These are phyloP conservation scores for Fusarium guadeloupense DNA, from an alignment of 2,329 filamentous ascomycete genomes.

Conservation along the genomic window DNA sequence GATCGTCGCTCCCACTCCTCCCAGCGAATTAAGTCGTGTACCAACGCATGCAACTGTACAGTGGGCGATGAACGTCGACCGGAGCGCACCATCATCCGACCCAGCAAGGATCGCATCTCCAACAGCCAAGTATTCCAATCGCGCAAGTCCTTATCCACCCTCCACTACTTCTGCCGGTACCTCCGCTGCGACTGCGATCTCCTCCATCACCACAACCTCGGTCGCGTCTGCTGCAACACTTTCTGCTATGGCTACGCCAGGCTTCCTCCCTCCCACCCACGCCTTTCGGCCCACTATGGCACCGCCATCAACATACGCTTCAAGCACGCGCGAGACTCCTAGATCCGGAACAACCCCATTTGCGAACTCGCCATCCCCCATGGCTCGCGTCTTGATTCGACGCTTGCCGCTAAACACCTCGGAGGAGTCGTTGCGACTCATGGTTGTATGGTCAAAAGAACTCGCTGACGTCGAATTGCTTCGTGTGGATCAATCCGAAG, in stretches of 20 bases:
- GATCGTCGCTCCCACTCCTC: constrained; percentile 35
- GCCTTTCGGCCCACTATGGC: constrained; percentile 49
- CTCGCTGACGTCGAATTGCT: constrained; percentile 62
- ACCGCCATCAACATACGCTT: constrained; percentile 48
- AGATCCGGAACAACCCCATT: constrained; percentile 54
- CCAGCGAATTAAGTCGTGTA: constrained; percentile 32
- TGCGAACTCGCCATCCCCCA: constrained; percentile 48
- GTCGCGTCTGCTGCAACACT: constrained; percentile 2
- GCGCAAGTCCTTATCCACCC: constrained; percentile 46
- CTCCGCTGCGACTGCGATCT: background rate
- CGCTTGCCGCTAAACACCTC: constrained; percentile 63
- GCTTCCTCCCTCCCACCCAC: constrained; percentile 48
- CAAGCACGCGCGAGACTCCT: constrained; percentile 51
- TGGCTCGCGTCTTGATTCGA: constrained; percentile 60
- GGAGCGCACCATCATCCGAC: constrained; percentile 31
- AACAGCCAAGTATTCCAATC: constrained; percentile 41
- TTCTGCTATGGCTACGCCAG: constrained; percentile 56
- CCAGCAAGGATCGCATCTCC: constrained; percentile 41
- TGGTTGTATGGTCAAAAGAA: constrained; percentile 68
- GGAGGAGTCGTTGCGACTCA: constrained; percentile 63
- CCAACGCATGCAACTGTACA: constrained; percentile 43
- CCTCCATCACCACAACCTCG: constrained; percentile 6
- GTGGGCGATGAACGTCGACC: constrained; percentile 44
- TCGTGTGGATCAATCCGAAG: constrained; percentile 58
- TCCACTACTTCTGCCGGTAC: constrained; percentile 35